These are phyloP conservation scores for Pichia sp. DNA, from an alignment of 1,139 yeast species.

Conservation along the genomic window DNA sequence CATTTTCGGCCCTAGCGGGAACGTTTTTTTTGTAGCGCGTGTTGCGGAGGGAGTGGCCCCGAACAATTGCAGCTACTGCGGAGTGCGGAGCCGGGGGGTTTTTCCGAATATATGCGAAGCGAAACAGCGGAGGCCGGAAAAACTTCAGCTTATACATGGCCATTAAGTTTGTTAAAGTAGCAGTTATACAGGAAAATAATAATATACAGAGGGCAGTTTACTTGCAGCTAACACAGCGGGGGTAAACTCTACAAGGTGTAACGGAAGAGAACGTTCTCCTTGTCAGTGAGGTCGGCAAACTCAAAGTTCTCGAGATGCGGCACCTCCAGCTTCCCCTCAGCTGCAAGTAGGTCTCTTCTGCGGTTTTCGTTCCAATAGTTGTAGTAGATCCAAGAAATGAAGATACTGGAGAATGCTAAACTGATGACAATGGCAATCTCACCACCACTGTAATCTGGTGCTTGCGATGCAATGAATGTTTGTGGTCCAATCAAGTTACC, in stretches of 20 bases:
- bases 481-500: not conserved
- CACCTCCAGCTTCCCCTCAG: not conserved
- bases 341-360: not conserved
- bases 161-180: too few species aligned
- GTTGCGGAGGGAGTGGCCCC: too few species aligned
- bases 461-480: not conserved
- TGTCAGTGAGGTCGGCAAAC: not conserved
- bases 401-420: not conserved
- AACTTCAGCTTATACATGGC: too few species aligned
- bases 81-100: too few species aligned
- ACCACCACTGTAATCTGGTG: not conserved
- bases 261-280: not conserved
- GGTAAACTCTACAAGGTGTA: not conserved
- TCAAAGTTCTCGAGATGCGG: not conserved
- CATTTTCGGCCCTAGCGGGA: too few species aligned
- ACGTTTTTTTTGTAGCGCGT: too few species aligned
- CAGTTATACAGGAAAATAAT: too few species aligned
- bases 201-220: too few species aligned
- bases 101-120: too few species aligned
- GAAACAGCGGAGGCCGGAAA: too few species aligned
- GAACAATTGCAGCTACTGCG: too few species aligned
- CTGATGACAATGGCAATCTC: not conserved
- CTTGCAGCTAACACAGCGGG: too few species aligned
- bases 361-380: not conserved
- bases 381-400: not conserved